Percentiles rank a stretch among this genome's conserved stretches.
These are phyloP conservation scores for Erodium maritimum DNA, from an alignment of 345 rosid species.

Conservation along the genomic window DNA sequence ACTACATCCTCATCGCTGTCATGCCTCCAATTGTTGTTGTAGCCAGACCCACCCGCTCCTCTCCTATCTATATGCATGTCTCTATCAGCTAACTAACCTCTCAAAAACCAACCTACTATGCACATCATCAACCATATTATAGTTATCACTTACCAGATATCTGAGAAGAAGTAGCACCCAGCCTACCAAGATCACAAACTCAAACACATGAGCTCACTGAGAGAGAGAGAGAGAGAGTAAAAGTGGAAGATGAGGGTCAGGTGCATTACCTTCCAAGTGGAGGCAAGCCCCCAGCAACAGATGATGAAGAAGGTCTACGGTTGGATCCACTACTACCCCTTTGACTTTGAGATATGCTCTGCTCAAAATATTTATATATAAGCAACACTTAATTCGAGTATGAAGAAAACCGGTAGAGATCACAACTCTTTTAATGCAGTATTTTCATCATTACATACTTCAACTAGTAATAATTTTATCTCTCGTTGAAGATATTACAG, in stretches of 20 bases:
- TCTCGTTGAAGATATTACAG: no score
- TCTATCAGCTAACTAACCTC: constrained; percentile 9
- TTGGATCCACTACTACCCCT: constrained; percentile 39
- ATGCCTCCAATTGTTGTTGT: constrained; percentile 67
- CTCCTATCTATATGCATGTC: constrained; percentile 48
- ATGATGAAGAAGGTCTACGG: constrained; percentile 57
- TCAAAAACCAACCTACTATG: constrained; percentile 4
- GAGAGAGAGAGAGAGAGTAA: not conserved
- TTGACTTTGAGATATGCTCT: constrained; percentile 59
- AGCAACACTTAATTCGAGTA: not conserved
- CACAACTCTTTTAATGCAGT: not conserved
- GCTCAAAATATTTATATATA: constrained; percentile 11
- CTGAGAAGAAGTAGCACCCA: constrained; percentile 42
- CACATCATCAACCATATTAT: not conserved
- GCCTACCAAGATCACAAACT: constrained; percentile 24
- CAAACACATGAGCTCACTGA: constrained; percentile 9
- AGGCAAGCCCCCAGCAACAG: constrained; percentile 84
- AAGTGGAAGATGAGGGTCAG: constrained; percentile 3
- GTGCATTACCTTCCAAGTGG: constrained; percentile 67
- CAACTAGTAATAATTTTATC: no score
- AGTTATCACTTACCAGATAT: constrained; percentile 53
- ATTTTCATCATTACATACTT: no score
- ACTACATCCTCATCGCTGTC: constrained; percentile 62
- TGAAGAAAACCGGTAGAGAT: not conserved
- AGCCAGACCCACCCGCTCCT: constrained; percentile 51